Evolutionary conservation across 352 stramenopile species (phyloP), one percentile per base, ranked within the genome.

Genomic region (Phytophthora ohioensis): DNA sequence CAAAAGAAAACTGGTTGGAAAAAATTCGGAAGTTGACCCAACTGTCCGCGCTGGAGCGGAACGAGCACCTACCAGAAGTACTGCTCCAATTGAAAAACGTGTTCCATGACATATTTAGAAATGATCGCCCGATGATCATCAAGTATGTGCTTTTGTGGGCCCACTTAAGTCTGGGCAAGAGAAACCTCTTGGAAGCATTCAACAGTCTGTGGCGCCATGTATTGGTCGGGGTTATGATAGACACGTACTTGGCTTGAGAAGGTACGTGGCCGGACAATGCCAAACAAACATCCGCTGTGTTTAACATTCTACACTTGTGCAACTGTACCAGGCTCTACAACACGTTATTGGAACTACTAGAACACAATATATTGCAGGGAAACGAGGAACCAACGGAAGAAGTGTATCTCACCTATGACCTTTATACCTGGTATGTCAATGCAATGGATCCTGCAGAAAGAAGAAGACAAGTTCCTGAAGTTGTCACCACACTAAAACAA

Each of bases 111-210:
- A 39, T 5, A n/a, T 61, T 2, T n/a, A 12, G 5, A 15, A 41
- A 6, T 8, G n/a, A 41, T 6, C 21, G 42, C 30, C 10, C 41
- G 4, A 42, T 15, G 8, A 51, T 66, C 7, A 5, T 66, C 27
- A 66, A 58, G 31, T 66, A 57, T 54, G 58, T 52, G 46, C 5
- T 58, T 9, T 30, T 51, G 12, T 66, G 46, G 58, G 35, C 58
- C 2, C 17, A 57, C n/a, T 36, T 57, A 15, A 58, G 46, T 48
- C 21, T 36, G 27, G 35, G 32, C 5, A 35, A 35, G 3, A 21
- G 30, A 48, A 13, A 27, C 30, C 27, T 48, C 30, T 21, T 57
- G 3, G 3, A 11, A 42, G 15, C 38, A 11, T 41, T 46, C 17
- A 12, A 35, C n/a, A 7, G 30, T 11, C 27, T 10, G 47, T 67